These are phyloP conservation scores for Murraya koenigii DNA, from an alignment of 345 rosid species.

Conservation along the genomic window DNA sequence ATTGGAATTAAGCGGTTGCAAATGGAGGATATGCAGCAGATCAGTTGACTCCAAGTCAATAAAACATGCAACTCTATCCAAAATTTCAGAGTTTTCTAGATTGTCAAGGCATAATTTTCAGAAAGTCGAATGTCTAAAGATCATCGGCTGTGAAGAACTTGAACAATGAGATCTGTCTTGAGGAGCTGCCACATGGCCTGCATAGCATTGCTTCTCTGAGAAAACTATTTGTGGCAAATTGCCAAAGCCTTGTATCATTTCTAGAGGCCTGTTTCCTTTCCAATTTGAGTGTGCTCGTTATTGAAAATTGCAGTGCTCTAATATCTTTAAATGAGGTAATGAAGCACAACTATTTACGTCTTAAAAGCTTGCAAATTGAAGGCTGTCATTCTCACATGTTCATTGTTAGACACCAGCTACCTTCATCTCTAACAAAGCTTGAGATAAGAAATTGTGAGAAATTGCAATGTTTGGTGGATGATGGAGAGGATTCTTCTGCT, in stretches of 20 bases:
- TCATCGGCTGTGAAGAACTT: background rate
- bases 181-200: background rate
- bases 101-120: background rate
- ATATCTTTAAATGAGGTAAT: background rate
- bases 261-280: background rate
- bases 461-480: background rate
- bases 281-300: background rate
- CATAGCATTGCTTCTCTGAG: background rate
- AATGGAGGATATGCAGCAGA: background rate
- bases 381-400: background rate
- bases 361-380: background rate
- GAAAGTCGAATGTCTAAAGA: background rate
- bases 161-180: background rate
- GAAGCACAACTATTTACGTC: background rate
- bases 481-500: background rate
- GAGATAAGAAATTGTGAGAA: background rate
- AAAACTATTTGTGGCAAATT: background rate
- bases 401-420: background rate
- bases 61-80: background rate
- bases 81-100: background rate
- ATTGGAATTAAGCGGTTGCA: constrained; percentile 1
- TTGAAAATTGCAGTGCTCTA: background rate
- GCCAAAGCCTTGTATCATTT: background rate
- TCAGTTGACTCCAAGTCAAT: background rate
- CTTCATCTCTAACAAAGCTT: background rate